Conservation (phyloP, 1,284 basidiomycete species). For the Grifola frondosa region DNA sequence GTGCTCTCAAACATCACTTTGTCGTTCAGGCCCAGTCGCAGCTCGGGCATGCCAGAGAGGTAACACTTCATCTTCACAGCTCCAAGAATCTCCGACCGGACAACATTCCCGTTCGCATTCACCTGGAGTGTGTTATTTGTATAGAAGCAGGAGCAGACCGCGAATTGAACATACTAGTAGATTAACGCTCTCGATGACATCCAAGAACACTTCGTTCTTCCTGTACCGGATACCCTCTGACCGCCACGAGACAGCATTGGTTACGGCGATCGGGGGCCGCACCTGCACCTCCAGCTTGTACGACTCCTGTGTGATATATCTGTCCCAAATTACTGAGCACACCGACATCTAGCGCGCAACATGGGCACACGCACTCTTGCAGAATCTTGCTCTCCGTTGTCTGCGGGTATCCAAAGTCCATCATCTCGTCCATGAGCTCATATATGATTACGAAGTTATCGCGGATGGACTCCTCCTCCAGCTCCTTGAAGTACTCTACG, state of each 20-base stretch:
- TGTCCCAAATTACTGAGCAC: conserved; percentile 30
- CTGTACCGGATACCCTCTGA: conserved; percentile 97
- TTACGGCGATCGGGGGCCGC: conserved; percentile 95
- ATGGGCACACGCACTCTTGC: conserved; percentile 72
- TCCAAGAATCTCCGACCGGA: conserved; percentile 95
- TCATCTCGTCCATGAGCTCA: conserved; percentile 99
- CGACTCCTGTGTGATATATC: conserved; percentile 98
- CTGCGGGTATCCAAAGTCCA: conserved; percentile 99
- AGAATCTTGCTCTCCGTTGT: conserved; percentile 99
- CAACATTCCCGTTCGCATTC: conserved; percentile 95
- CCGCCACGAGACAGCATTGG: conserved; percentile 98
- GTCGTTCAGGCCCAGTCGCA: conserved; percentile 95
- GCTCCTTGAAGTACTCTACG: conserved; percentile 98
- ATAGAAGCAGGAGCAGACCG: background rate
- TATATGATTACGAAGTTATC: conserved; percentile 99
- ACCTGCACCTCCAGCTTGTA: conserved; percentile 98
- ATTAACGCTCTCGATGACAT: conserved; percentile 98
- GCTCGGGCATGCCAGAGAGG: conserved; percentile 97
- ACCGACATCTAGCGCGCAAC: background rate
- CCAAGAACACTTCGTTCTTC: conserved; percentile 99
- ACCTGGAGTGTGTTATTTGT: conserved; percentile 54
- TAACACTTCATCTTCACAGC: conserved; percentile 99
- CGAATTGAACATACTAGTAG: conserved; percentile 65
- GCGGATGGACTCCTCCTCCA: conserved; percentile 98
- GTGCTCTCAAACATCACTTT: conserved; percentile 99